These are phyloP conservation scores for Coix lacrymajobi DNA, from an alignment of 176 grass and related monocot genomes.

Conservation along the genomic window DNA sequence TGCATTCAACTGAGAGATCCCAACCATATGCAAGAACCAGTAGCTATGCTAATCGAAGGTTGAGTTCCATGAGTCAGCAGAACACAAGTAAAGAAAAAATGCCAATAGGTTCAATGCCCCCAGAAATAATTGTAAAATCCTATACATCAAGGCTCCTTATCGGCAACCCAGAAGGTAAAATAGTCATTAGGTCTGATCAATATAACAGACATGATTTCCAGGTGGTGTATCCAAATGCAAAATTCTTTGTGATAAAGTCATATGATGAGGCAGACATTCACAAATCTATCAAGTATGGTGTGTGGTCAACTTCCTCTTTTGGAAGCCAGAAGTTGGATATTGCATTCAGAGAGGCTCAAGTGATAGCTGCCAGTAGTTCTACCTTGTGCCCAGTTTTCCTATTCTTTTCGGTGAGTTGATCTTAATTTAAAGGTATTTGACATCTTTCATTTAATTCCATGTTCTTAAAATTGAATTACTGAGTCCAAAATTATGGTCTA, in stretches of 20 bases:
- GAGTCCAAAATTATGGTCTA: slow-evolving; percentile 18
- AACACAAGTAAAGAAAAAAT: slow-evolving; percentile 30
- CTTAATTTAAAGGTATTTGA: slow-evolving; percentile 13
- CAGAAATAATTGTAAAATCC: slow-evolving; percentile 35
- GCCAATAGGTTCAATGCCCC: background rate
- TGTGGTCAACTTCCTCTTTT: slow-evolving; percentile 42
- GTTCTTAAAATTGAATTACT: slow-evolving; percentile 5
- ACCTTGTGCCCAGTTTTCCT: slow-evolving; percentile 65
- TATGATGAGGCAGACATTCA: slow-evolving; percentile 50
- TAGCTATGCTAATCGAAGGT: slow-evolving; percentile 17
- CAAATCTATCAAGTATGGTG: slow-evolving; percentile 78
- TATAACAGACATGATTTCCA: slow-evolving; percentile 72
- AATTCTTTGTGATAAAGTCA: slow-evolving; percentile 83
- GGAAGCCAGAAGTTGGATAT: slow-evolving; percentile 55
- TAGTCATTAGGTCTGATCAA: slow-evolving; percentile 54
- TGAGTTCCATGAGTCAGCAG: slow-evolving; percentile 9
- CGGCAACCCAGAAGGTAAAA: slow-evolving; percentile 39
- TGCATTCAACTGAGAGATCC: slow-evolving; percentile 17
- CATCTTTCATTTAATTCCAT: slow-evolving; percentile 16
- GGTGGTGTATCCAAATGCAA: slow-evolving; percentile 69
- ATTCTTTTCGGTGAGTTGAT: slow-evolving; percentile 81
- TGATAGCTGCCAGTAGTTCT: slow-evolving; percentile 35
- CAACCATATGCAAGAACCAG: slow-evolving; percentile 17
- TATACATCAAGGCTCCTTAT: slow-evolving; percentile 42
- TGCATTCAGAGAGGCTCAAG: slow-evolving; percentile 53